Percentiles rank a stretch among this genome's conserved stretches.
Evolutionary conservation across 2,329 filamentous ascomycete species (phyloP).

Genomic region (Karstenula rhodostoma): DNA sequence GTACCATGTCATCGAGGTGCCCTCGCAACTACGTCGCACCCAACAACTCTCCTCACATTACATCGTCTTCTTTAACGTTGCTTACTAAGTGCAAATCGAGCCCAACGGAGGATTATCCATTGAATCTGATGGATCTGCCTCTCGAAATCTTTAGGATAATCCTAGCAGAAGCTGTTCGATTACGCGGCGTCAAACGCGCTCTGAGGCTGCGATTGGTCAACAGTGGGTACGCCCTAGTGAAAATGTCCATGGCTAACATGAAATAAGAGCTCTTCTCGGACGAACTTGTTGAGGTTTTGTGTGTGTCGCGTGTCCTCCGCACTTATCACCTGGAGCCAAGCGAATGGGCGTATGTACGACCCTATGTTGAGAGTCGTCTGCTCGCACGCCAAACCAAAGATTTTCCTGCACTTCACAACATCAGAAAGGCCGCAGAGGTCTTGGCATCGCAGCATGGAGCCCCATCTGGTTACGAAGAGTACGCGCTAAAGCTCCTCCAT

Average conservation of each 20-base stretch:
- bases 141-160: not conserved
- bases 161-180: not conserved
- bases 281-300: not conserved
- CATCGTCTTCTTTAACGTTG: no score
- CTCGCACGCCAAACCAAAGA: not conserved
- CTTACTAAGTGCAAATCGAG: no score
- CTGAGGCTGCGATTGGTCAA: conserved; percentile 3
- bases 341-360: not conserved
- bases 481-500: not conserved
- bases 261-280: not conserved
- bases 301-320: not conserved
- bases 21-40: no score
- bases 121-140: not conserved
- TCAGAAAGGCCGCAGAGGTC: not conserved
- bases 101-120: not conserved
- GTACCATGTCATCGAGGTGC: no score
- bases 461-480: not conserved
- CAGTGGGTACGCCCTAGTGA: not conserved
- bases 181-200: not conserved
- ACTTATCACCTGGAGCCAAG: not conserved
- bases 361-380: not conserved
- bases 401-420: not conserved
- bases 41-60: no score
- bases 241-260: not conserved
- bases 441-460: conserved; percentile 1